Percentiles rank a stretch among this genome's conserved stretches.
These are phyloP conservation scores for Crithidia sp. DNA, from an alignment of 208 protist genomes.

Conservation along the genomic window DNA sequence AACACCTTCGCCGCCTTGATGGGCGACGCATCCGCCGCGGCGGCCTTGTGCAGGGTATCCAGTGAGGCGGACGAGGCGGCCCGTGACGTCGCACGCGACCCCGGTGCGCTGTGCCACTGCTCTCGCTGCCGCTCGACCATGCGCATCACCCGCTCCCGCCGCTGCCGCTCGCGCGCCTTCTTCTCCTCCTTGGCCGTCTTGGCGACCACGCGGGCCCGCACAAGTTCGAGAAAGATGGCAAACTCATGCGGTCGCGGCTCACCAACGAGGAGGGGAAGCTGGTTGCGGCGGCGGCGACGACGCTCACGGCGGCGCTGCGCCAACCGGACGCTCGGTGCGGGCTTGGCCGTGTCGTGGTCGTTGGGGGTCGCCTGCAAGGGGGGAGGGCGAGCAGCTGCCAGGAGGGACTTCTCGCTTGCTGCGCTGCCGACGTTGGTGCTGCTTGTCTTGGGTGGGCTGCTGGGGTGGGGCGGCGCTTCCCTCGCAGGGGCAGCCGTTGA, in stretches of 20 bases:
- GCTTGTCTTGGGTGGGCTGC: not conserved
- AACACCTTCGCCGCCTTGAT: conserved; percentile 10
- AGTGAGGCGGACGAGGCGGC: conserved; percentile 4
- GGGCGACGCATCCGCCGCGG: not conserved
- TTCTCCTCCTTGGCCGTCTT: conserved; percentile 26
- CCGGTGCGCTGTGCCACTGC: conserved; percentile 14
- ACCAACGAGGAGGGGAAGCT: conserved; percentile 57
- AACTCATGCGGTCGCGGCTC: conserved; percentile 50
- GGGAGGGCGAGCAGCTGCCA: not conserved
- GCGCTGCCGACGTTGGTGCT: not conserved
- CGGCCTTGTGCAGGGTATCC: not conserved
- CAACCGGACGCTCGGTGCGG: conserved; percentile 3
- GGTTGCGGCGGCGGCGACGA: conserved; percentile 18
- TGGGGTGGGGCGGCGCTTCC: not conserved
- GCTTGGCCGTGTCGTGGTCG: not conserved
- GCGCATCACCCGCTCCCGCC: conserved; percentile 9
- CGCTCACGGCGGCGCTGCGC: conserved; percentile 29
- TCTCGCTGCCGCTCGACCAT: conserved; percentile 24
- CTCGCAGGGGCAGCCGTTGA: not conserved
- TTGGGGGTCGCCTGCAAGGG: not conserved
- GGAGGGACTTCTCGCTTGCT: not conserved
- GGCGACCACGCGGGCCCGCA: conserved; percentile 24
- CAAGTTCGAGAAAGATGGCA: conserved; percentile 31
- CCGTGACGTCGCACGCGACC: not conserved
- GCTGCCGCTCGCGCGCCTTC: conserved; percentile 3